Percentiles rank a stretch among this genome's conserved stretches.
These are phyloP conservation scores for Euphrasia confusa DNA, from an alignment of 257 asterid species.

Conservation along the genomic window DNA sequence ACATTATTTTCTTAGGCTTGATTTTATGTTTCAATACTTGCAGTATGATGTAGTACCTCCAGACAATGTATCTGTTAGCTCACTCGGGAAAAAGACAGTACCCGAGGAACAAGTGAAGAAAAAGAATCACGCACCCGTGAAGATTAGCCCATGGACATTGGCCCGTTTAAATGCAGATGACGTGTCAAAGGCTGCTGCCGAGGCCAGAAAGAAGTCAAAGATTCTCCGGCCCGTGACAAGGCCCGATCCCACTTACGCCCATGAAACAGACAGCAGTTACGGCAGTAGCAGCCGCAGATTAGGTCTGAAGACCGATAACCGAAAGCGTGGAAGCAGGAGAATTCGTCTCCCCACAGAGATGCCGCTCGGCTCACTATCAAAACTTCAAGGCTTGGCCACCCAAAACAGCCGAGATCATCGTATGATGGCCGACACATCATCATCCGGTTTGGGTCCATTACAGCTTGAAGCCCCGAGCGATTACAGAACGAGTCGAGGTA, in stretches of 20 bases:
- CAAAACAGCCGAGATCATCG: conserved; percentile 25
- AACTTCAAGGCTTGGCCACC: conserved; percentile 27
- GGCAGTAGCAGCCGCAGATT: conserved; percentile 66
- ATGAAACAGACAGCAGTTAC: conserved; percentile 57
- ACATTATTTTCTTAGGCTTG: conserved; percentile 20
- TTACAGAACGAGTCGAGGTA: conserved; percentile 38
- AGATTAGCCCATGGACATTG: conserved; percentile 94
- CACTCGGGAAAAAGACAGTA: conserved; percentile 60
- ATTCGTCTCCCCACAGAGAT: conserved; percentile 81
- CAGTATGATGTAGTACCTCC: conserved; percentile 93
- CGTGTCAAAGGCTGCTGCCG: conserved; percentile 92
- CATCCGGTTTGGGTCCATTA: conserved; percentile 59
- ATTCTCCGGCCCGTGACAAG: conserved; percentile 63
- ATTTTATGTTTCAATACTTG: conserved; percentile 27
- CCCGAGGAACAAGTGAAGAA: conserved; percentile 66
- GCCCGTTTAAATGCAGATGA: conserved; percentile 88
- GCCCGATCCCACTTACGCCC: conserved; percentile 37
- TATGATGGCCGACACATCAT: conserved; percentile 40
- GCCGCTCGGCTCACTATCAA: conserved; percentile 47
- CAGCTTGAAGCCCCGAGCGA: conserved; percentile 67
- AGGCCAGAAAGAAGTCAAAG: conserved; percentile 88
- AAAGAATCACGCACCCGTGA: conserved; percentile 54
- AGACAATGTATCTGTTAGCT: conserved; percentile 74
- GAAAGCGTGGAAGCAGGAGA: conserved; percentile 72
- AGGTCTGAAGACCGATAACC: conserved; percentile 46